Evolutionary conservation across 2,329 filamentous ascomycete genomes (phyloP).

Genomic region (Magnaporthiopsis incrustans): DNA sequence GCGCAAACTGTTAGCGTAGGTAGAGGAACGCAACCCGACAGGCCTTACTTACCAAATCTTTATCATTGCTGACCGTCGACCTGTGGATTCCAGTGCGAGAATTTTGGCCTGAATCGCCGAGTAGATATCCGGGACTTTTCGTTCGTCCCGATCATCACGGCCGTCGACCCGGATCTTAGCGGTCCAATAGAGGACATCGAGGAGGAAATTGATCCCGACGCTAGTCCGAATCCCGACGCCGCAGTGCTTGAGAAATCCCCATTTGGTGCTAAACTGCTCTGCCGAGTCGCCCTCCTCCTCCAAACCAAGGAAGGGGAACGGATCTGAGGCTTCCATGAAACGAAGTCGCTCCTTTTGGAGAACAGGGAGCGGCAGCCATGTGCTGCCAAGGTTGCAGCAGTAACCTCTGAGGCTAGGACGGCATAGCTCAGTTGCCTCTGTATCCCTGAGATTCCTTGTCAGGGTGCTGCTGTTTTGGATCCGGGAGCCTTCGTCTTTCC

Average conservation of each 20-base stretch:
- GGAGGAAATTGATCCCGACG: conserved; percentile 1
- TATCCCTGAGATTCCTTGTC: not conserved
- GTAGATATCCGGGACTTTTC: not conserved
- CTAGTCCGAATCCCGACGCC: not conserved
- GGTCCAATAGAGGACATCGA: not conserved
- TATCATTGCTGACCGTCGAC: not conserved
- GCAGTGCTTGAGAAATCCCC: not conserved
- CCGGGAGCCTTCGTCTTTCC: not conserved
- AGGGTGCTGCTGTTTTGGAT: not conserved
- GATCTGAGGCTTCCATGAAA: not conserved
- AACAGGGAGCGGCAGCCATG: conserved; percentile 2
- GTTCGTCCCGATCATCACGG: not conserved
- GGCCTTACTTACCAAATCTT: not conserved
- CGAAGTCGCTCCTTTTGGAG: not conserved
- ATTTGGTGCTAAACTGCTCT: not conserved
- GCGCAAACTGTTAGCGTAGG: not conserved
- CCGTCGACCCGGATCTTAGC: no score
- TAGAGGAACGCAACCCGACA: not conserved
- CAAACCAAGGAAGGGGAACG: not conserved
- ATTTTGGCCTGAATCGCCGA: not conserved
- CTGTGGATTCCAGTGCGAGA: not conserved
- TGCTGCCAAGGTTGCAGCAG: not conserved
- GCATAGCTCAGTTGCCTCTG: not conserved
- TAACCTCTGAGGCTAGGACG: not conserved
- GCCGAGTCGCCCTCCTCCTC: not conserved